phyloP scores from a whole-genome alignment of 495 filamentous ascomycete species.

The Penicillium bovifimosum region DNA sequence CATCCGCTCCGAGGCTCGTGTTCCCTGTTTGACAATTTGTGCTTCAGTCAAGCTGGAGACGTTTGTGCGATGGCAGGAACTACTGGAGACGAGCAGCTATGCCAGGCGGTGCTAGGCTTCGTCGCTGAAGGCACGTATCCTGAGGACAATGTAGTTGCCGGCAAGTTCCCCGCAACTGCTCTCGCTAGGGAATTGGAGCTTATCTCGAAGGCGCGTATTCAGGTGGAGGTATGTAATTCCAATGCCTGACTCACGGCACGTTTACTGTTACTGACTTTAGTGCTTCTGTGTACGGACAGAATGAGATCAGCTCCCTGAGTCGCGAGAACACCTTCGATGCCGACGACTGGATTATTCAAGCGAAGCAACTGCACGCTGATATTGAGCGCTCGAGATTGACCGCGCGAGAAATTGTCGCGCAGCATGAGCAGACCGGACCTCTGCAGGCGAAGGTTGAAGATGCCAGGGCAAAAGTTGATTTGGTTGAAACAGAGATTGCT shows the following conservation, averaged over 20 bases:
- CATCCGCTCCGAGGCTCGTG: neutral
- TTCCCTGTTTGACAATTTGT: neutral
- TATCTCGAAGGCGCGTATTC: conserved; percentile 58
- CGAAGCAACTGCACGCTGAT: conserved; percentile 75
- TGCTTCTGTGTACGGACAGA: conserved; percentile 33
- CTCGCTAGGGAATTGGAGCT: conserved; percentile 59
- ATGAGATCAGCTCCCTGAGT: conserved; percentile 67
- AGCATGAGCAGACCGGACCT: conserved; percentile 59
- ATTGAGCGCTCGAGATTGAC: conserved; percentile 66
- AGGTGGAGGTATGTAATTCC: conserved; percentile 56
- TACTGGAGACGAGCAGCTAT: conserved; percentile 40
- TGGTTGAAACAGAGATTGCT: conserved; percentile 67
- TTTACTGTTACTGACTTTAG: neutral
- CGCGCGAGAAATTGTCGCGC: conserved; percentile 67
- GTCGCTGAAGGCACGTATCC: conserved; percentile 68
- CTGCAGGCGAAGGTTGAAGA: conserved; percentile 57
- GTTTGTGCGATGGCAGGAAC: conserved; percentile 12
- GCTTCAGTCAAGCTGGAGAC: conserved; percentile 17
- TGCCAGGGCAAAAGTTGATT: conserved; percentile 59
- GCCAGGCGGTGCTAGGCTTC: conserved; percentile 66
- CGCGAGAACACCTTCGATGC: conserved; percentile 69
- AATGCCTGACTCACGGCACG: neutral
- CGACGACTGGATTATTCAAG: conserved; percentile 76
- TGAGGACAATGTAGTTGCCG: conserved; percentile 63
- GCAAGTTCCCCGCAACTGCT: conserved; percentile 51